Conservation (phyloP, 768 basidiomycete species). For the Nevesoporus exiguus region DNA sequence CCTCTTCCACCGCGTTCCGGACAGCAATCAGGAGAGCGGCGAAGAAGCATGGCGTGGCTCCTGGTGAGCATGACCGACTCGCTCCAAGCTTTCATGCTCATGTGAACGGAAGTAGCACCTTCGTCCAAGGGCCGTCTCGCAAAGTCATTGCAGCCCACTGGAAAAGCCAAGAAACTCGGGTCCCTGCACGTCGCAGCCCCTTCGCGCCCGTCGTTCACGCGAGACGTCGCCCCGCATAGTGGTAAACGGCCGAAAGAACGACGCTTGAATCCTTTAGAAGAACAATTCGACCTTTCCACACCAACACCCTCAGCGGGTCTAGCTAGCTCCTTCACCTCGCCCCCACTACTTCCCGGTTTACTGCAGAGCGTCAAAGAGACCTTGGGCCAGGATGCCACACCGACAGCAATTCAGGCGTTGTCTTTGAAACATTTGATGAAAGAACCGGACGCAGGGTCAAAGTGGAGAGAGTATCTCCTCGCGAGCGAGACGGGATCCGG, state of each 20-base stretch:
- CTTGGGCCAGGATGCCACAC: constrained; percentile 52
- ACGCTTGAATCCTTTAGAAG: constrained; percentile 27
- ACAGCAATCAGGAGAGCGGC: constrained; percentile 6
- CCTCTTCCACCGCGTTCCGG: constrained; percentile 2
- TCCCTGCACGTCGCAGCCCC: constrained; percentile 24
- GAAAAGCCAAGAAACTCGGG: constrained; percentile 26
- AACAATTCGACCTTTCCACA: constrained; percentile 37
- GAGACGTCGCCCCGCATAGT: constrained; percentile 19
- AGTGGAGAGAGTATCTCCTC: constrained; percentile 52
- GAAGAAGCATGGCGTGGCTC: constrained; percentile 10
- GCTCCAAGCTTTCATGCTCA: background rate
- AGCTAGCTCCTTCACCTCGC: constrained; percentile 52
- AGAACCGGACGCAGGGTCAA: constrained; percentile 9
- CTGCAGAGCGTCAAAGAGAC: constrained; percentile 52
- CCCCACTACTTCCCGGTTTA: constrained; percentile 67
- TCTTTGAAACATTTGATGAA: constrained; percentile 63
- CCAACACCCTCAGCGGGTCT: constrained; percentile 27
- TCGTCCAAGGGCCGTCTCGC: constrained; percentile 28
- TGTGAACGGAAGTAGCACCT: constrained; percentile 10
- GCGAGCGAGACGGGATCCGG: constrained; percentile 91
- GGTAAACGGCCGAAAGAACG: constrained; percentile 8
- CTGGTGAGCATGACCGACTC: constrained; percentile 10
- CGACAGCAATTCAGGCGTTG: constrained; percentile 79
- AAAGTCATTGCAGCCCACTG: constrained; percentile 26
- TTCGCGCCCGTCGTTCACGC: constrained; percentile 14